phyloP scores from a whole-genome alignment of 768 basidiomycete species.

The Serendipita sp. region DNA sequence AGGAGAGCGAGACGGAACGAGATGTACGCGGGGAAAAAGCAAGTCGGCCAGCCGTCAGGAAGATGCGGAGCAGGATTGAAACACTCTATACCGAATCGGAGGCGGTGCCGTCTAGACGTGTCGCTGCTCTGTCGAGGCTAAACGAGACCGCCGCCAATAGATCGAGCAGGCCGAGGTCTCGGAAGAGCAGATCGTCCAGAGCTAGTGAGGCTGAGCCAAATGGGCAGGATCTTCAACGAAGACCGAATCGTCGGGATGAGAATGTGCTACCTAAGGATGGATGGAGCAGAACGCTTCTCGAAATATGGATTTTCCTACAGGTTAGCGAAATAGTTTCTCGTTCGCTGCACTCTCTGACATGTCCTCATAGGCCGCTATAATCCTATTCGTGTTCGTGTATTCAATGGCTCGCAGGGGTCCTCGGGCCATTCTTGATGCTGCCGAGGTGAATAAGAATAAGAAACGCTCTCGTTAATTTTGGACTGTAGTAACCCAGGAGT shows the following conservation, averaged over 20 bases:
- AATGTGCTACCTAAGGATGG: conserved; percentile 26
- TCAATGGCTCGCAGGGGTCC: conserved; percentile 68
- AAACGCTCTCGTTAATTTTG: background rate
- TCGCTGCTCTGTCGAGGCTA: background rate
- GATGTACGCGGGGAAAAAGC: background rate
- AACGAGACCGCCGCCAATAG: background rate
- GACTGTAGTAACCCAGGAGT: background rate
- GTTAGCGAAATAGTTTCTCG: background rate
- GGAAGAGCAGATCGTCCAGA: background rate
- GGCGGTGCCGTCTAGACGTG: background rate
- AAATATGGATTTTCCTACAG: conserved; percentile 76
- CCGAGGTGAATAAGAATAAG: background rate
- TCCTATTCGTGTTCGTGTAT: conserved; percentile 63
- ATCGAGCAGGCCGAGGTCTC: background rate
- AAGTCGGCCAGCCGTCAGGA: background rate
- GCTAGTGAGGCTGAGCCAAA: too few species aligned
- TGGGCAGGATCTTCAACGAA: too few species aligned
- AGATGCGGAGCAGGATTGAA: background rate
- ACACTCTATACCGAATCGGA: background rate
- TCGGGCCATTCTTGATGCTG: conserved; percentile 30
- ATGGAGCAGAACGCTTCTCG: conserved; percentile 14
- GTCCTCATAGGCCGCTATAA: conserved; percentile 32
- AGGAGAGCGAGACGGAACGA: conserved; percentile 11
- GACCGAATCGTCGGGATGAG: conserved; percentile 4
- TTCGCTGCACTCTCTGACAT: background rate